These are phyloP conservation scores for Colletotrichum paranaense DNA, from an alignment of 2,329 filamentous ascomycete genomes.

Conservation along the genomic window DNA sequence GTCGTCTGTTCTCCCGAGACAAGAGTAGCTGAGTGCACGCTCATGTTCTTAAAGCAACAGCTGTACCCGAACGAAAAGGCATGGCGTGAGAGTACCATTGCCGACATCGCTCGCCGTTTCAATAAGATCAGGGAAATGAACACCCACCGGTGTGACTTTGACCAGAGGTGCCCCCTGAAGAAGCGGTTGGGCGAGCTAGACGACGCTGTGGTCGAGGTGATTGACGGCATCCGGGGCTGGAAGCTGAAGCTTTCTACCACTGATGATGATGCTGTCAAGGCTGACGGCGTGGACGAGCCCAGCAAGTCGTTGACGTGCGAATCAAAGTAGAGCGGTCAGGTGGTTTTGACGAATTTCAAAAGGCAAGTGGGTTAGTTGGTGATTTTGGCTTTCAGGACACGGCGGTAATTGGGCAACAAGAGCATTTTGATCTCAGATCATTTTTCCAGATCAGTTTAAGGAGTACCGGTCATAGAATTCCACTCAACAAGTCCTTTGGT, in stretches of 20 bases:
- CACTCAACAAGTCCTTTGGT: background rate
- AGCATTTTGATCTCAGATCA: background rate
- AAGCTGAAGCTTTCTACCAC: background rate
- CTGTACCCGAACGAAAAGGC: background rate
- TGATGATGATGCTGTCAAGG: background rate
- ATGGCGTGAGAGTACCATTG: background rate
- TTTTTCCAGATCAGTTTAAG: background rate
- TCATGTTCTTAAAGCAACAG: background rate
- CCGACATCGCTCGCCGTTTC: background rate
- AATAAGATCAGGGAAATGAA: background rate
- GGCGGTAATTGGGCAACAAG: background rate
- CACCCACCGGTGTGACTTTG: background rate
- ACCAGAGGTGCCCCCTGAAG: background rate
- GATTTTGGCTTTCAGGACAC: background rate
- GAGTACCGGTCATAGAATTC: background rate
- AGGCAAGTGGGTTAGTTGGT: background rate
- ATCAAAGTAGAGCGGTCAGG: background rate
- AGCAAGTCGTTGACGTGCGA: background rate
- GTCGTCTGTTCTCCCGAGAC: background rate
- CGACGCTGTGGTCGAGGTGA: background rate
- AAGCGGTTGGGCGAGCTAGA: background rate
- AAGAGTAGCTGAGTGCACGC: conserved; percentile 1
- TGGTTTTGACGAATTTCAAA: background rate
- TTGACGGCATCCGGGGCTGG: background rate
- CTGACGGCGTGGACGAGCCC: background rate